A percentile compares a stretch with the other conserved stretches of the same genome.
Evolutionary conservation across 106 monocot species (phyloP).

Genomic region (Dioscorea dumetorum): DNA sequence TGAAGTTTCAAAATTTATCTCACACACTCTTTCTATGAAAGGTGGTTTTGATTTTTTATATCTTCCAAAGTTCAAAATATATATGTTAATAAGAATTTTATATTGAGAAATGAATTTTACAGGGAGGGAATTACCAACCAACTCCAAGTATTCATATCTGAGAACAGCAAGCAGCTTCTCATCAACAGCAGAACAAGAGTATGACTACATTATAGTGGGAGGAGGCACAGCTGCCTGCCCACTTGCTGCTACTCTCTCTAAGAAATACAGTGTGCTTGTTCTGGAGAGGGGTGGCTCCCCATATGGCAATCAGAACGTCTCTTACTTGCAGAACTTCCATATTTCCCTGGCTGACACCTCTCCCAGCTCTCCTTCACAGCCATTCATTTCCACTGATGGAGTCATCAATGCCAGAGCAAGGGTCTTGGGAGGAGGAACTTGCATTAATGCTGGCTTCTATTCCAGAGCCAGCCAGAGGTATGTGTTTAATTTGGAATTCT

Average conservation of each 20-base stretch:
- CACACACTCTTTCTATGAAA: too few relatives aligned
- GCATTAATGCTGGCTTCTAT: slow-evolving; percentile 81
- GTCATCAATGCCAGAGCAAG: slow-evolving; percentile 66
- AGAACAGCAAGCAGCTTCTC: slow-evolving; percentile 48
- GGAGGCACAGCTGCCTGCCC: slow-evolving; percentile 77
- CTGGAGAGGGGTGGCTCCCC: slow-evolving; percentile 69
- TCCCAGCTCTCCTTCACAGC: slow-evolving; percentile 42
- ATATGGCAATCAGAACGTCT: slow-evolving; percentile 58
- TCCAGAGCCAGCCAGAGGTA: slow-evolving; percentile 58
- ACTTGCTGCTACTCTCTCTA: slow-evolving; percentile 64
- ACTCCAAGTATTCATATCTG: slow-evolving; percentile 9
- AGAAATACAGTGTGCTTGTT: slow-evolving; percentile 47
- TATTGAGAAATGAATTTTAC: slow-evolving; percentile 3
- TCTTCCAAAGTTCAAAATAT: too few relatives aligned
- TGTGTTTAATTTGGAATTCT: neutral
- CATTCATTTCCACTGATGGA: slow-evolving; percentile 69
- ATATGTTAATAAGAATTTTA: too few relatives aligned
- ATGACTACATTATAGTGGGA: slow-evolving; percentile 67
- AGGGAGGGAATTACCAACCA: slow-evolving; percentile 14
- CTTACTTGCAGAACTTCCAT: slow-evolving; percentile 57
- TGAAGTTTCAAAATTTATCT: too few relatives aligned
- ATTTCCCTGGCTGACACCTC: slow-evolving; percentile 43
- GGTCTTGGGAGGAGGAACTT: slow-evolving; percentile 65
- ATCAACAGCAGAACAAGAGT: slow-evolving; percentile 5
- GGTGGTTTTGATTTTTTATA: too few relatives aligned